Conservation (phyloP, 306 rosid species). For the Vigna mungo region DNA sequence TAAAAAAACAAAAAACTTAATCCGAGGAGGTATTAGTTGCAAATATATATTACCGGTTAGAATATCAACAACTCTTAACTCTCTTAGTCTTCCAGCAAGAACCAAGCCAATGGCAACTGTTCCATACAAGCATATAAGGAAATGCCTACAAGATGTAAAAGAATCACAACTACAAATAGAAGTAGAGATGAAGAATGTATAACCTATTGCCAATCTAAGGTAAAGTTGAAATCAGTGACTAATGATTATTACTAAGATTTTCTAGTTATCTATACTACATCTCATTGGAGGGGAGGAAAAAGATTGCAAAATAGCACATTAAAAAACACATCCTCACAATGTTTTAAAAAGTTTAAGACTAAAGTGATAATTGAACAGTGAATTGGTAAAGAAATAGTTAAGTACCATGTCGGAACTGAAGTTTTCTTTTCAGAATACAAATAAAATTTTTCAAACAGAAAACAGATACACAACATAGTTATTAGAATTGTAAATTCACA, state of each 20-base stretch:
- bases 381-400: conserved; percentile 23
- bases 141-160: conserved; percentile 77
- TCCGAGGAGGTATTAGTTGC: conserved; percentile 16
- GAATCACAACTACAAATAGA: conserved; percentile 41
- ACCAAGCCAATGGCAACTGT: conserved; percentile 67
- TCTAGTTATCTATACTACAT: conserved; percentile 8
- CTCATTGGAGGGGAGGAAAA: neutral
- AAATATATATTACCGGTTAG: conserved; percentile 69
- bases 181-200: conserved; percentile 19
- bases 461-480: neutral
- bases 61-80: conserved; percentile 67
- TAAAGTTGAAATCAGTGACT: conserved; percentile 37
- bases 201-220: conserved; percentile 22
- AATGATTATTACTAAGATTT: conserved; percentile 19
- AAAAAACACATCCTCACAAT: neutral
- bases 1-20: conserved; percentile 34
- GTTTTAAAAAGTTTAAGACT: neutral
- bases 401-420: neutral
- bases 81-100: conserved; percentile 82
- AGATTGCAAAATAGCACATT: conserved; percentile 23
- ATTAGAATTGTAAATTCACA: neutral
- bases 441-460: neutral
- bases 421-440: neutral
- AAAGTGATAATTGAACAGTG: neutral
- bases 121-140: conserved; percentile 86